phyloP scores from a whole-genome alignment of 768 basidiomycete species.

The Gloeostereum incarnatum region DNA sequence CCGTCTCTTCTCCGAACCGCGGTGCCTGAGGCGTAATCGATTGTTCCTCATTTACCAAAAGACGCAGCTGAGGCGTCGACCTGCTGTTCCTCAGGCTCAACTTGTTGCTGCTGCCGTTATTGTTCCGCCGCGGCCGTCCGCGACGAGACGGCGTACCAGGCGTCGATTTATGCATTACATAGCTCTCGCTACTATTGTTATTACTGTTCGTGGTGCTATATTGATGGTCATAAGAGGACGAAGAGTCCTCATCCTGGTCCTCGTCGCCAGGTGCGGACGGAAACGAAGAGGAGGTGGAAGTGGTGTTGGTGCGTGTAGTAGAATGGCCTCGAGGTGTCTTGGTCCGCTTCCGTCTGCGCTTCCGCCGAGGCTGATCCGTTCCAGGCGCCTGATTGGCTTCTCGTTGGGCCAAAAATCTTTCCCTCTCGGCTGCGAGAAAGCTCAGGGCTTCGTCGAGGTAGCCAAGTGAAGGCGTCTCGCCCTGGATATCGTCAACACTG shows the following conservation, averaged over 20 bases:
- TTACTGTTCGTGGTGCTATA: conserved; percentile 11
- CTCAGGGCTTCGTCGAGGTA: conserved; percentile 63
- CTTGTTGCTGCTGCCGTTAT: neutral
- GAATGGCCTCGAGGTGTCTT: conserved; percentile 10
- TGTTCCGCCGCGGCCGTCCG: conserved; percentile 1
- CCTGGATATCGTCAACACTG: conserved; percentile 16
- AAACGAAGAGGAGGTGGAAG: neutral
- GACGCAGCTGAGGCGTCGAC: conserved; percentile 13
- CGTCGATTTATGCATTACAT: conserved; percentile 6
- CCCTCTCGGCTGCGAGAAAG: conserved; percentile 69
- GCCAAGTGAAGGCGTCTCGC: conserved; percentile 57
- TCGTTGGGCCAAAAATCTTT: conserved; percentile 41
- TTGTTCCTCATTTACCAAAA: conserved; percentile 6
- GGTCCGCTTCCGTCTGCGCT: conserved; percentile 27
- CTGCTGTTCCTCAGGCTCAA: conserved; percentile 5
- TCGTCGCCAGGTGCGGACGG: conserved; percentile 6
- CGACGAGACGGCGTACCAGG: conserved; percentile 9
- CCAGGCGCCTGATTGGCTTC: conserved; percentile 18
- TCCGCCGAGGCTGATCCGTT: conserved; percentile 15
- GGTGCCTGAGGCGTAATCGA: conserved; percentile 6
- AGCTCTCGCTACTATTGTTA: conserved; percentile 10
- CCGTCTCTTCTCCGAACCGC: no score
- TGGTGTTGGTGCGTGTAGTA: conserved; percentile 5
- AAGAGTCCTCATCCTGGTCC: conserved; percentile 17
- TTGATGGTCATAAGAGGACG: conserved; percentile 14